phyloP scores from a whole-genome alignment of 2,329 filamentous ascomycete genomes.

The Rachicladosporium sp. region DNA sequence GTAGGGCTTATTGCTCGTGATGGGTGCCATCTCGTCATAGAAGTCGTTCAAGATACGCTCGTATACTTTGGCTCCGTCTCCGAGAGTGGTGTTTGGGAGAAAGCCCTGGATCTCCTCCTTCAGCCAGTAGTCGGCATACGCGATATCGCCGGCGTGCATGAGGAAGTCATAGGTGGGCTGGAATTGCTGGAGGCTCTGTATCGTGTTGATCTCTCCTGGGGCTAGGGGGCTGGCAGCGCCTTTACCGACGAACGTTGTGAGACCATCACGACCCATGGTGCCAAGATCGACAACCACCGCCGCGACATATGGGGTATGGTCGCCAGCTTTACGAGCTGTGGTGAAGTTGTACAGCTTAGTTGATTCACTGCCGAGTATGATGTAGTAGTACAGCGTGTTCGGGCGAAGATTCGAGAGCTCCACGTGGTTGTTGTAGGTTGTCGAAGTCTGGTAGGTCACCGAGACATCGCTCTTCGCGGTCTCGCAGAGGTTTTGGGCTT shows the following conservation, averaged over 20 bases:
- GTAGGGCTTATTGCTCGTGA: slow-evolving; percentile 35
- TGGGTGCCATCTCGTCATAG: slow-evolving; percentile 38
- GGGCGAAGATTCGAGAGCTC: slow-evolving; percentile 3
- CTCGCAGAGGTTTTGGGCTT: too few relatives aligned
- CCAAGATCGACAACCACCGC: slow-evolving; percentile 41
- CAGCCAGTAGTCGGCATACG: slow-evolving; percentile 49
- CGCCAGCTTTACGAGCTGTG: slow-evolving; percentile 41
- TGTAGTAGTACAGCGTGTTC: slow-evolving; percentile 13
- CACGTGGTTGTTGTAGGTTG: slow-evolving; percentile 9
- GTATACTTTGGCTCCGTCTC: slow-evolving; percentile 39
- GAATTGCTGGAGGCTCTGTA: slow-evolving; percentile 22
- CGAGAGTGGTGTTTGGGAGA: slow-evolving; percentile 18
- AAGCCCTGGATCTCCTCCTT: slow-evolving; percentile 29
- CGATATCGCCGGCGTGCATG: slow-evolving; percentile 36
- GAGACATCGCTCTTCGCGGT: slow-evolving; percentile 1
- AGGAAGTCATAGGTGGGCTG: slow-evolving; percentile 11
- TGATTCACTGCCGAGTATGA: slow-evolving; percentile 3
- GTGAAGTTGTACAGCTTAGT: slow-evolving; percentile 35
- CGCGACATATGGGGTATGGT: slow-evolving; percentile 42
- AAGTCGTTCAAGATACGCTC: slow-evolving; percentile 46
- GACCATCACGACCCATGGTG: slow-evolving; percentile 9
- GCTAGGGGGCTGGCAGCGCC: slow-evolving; percentile 37
- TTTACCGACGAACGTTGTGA: slow-evolving; percentile 34
- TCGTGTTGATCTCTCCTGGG: slow-evolving; percentile 45
- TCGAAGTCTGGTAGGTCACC: slow-evolving; percentile 10